phyloP scores from a whole-genome alignment of 805 yeast species.

The Ogataea zsoltii region DNA sequence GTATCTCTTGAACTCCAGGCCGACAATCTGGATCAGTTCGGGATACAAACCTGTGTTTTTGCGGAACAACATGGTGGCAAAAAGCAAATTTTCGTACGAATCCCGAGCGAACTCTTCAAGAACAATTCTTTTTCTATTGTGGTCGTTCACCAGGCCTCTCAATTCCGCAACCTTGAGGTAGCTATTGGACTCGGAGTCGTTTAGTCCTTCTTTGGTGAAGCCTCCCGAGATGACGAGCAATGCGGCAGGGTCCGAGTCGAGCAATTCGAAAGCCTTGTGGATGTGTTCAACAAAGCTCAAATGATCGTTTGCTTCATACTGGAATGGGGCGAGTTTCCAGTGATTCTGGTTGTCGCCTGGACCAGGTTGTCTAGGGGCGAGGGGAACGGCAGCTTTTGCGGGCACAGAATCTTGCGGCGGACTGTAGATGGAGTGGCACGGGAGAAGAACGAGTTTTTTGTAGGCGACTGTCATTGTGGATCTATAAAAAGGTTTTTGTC shows the following conservation, averaged over 20 bases:
- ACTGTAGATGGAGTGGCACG: conserved; percentile 40
- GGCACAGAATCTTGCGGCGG: conserved; percentile 7
- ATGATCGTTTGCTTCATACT: conserved; percentile 69
- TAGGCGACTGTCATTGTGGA: not conserved
- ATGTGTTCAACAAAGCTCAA: conserved; percentile 65
- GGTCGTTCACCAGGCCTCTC: conserved; percentile 28
- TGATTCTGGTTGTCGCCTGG: conserved; percentile 50
- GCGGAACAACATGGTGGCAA: conserved; percentile 54
- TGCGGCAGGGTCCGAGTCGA: conserved; percentile 29
- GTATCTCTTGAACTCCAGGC: conserved; percentile 70
- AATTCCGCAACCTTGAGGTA: conserved; percentile 48
- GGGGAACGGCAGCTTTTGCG: not conserved
- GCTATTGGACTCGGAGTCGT: conserved; percentile 55
- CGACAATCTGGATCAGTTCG: conserved; percentile 52
- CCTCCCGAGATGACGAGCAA: conserved; percentile 52
- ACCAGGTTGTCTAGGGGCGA: conserved; percentile 22
- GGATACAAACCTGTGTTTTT: conserved; percentile 54
- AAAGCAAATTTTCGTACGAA: conserved; percentile 74
- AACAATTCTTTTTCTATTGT: conserved; percentile 31
- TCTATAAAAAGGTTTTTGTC: no score
- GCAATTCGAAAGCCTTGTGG: conserved; percentile 39
- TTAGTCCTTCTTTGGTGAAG: conserved; percentile 59
- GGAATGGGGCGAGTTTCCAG: conserved; percentile 72
- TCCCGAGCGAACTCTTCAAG: conserved; percentile 78
- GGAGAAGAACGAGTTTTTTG: conserved; percentile 44